A percentile compares a stretch with the other conserved stretches of the same genome.
Conservation (phyloP, 495 filamentous ascomycete species). For the Platismatia glauca region DNA sequence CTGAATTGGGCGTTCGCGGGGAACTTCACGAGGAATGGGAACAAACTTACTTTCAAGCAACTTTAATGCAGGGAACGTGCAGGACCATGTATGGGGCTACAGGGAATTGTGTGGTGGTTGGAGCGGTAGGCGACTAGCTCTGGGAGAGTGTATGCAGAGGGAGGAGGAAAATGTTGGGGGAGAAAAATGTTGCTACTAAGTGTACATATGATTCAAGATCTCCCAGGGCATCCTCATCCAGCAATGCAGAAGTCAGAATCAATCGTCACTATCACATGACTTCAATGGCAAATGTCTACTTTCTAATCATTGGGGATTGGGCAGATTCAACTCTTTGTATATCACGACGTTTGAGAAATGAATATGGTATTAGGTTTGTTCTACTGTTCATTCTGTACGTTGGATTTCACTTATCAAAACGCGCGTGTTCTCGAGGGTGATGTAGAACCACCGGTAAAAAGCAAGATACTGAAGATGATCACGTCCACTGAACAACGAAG, state of each 20-base stretch:
- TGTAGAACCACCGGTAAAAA: neutral
- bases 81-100: neutral
- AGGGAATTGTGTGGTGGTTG: neutral
- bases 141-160: neutral
- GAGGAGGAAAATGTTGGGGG: neutral
- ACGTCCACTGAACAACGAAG: too few species aligned
- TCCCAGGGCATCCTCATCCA: neutral
- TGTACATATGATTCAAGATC: neutral
- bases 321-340: too few species aligned
- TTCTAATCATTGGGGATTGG: too few species aligned
- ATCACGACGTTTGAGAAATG: too few species aligned
- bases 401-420: neutral
- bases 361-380: neutral
- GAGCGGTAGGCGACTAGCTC: neutral
- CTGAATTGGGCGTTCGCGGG: neutral
- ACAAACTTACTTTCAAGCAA: neutral
- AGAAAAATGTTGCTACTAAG: neutral
- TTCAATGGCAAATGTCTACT: too few species aligned
- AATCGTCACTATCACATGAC: neutral
- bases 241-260: neutral
- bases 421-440: neutral
- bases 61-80: neutral
- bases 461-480: neutral
- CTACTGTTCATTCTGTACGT: neutral
- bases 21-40: neutral